Evolutionary conservation across 257 asterid species (phyloP).

Genomic region (Solanum chaucha): DNA sequence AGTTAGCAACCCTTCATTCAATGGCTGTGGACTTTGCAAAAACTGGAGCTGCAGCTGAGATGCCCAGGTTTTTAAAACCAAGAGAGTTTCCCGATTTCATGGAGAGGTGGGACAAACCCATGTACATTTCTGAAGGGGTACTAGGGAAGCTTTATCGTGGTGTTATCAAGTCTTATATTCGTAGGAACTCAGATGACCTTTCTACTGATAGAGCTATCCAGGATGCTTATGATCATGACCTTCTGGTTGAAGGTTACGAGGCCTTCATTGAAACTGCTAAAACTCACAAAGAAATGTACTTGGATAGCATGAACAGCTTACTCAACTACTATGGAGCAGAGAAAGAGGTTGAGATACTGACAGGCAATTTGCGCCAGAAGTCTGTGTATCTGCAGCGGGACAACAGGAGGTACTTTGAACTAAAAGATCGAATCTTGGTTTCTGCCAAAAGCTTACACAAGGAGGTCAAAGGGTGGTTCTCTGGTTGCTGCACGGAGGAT

Average conservation of each 20-base stretch:
- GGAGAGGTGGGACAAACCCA: constrained; percentile 86
- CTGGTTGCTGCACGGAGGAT: constrained; percentile 20
- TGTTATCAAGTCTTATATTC: constrained; percentile 13
- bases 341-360: constrained; percentile 75
- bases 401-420: constrained; percentile 71
- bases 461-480: constrained; percentile 71
- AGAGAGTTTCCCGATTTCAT: constrained; percentile 85
- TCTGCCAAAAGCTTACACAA: constrained; percentile 58
- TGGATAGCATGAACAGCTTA: constrained; percentile 43
- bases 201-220: constrained; percentile 6
- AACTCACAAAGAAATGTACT: constrained; percentile 50
- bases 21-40: constrained; percentile 99
- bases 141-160: constrained; percentile 88
- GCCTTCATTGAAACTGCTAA: constrained; percentile 37
- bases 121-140: constrained; percentile 52
- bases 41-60: constrained; percentile 92
- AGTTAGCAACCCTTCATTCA: constrained; percentile 79
- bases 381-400: constrained; percentile 59
- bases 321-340: constrained; percentile 57
- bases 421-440: constrained; percentile 67
- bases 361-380: constrained; percentile 58
- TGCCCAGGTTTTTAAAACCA: constrained; percentile 67
- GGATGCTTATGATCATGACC: constrained; percentile 53
- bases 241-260: constrained; percentile 54
- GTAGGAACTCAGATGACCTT: constrained; percentile 4